A percentile compares a stretch with the other conserved stretches of the same genome.
These are phyloP conservation scores for Ceratocystis papillata DNA, from an alignment of 2,329 filamentous ascomycete species.

Conservation along the genomic window DNA sequence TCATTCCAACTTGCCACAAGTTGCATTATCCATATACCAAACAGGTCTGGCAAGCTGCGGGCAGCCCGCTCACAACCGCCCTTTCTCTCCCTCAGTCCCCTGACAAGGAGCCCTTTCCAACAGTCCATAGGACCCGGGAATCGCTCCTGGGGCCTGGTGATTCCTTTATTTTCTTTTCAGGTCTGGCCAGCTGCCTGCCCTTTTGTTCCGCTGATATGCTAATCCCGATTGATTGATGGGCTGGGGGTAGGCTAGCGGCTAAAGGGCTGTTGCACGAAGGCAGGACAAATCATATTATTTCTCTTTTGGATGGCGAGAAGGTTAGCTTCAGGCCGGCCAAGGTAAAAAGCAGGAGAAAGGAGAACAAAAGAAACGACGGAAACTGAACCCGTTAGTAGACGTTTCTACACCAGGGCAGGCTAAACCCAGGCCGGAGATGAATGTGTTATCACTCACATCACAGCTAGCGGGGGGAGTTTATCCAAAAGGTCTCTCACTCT, in stretches of 20 bases:
- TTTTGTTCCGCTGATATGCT: not conserved
- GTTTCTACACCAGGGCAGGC: not conserved
- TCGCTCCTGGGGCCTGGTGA: not conserved
- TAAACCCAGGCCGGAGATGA: not conserved
- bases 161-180: not conserved
- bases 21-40: not conserved
- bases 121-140: not conserved
- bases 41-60: not conserved
- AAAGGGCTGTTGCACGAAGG: not conserved
- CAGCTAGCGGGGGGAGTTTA: not conserved
- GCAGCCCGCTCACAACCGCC: not conserved
- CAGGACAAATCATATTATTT: not conserved
- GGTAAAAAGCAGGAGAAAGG: constrained; percentile 7
- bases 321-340: not conserved
- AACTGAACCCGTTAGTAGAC: not conserved
- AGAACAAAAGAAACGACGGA: not conserved
- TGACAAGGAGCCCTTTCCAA: not conserved
- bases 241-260: not conserved
- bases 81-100: not conserved
- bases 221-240: not conserved
- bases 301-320: not conserved
- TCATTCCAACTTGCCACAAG: not conserved
- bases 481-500: not conserved
- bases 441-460: not conserved
- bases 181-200: not conserved